A percentile compares a stretch with the other conserved stretches of the same genome.
Evolutionary conservation across 176 grass and related monocot genomes (phyloP).

Genomic region (Pontederia paniculata): DNA sequence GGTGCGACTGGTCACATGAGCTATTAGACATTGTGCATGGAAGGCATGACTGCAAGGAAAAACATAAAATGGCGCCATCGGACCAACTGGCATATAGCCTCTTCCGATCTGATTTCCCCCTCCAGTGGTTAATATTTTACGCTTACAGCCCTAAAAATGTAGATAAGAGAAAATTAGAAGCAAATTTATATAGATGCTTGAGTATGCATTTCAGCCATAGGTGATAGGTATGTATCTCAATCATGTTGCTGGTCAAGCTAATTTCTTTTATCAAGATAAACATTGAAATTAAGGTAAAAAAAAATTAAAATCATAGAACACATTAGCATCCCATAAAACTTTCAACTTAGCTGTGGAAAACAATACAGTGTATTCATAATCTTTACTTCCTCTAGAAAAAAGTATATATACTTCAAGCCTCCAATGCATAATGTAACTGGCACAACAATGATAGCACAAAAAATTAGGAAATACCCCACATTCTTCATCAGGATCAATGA

Average conservation of each 20-base stretch:
- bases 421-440: too few relatives aligned
- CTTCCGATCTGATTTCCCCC: constrained; percentile 54
- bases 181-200: background rate
- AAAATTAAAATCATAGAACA: too few relatives aligned
- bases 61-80: constrained; percentile 88
- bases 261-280: too few relatives aligned
- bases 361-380: too few relatives aligned
- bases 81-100: constrained; percentile 59
- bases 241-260: too few relatives aligned
- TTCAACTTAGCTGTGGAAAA: too few relatives aligned
- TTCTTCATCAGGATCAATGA: constrained; percentile 83
- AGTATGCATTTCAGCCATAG: background rate
- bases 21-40: constrained; percentile 88
- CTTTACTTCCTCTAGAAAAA: too few relatives aligned
- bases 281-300: too few relatives aligned
- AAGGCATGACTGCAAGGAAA: constrained; percentile 92
- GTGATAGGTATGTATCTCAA: background rate
- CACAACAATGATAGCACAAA: too few relatives aligned
- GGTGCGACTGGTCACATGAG: constrained; percentile 65
- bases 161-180: constrained; percentile 6
- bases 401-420: too few relatives aligned
- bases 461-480: constrained; percentile 46
- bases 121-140: constrained; percentile 84
- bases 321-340: too few relatives aligned
- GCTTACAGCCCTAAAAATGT: constrained; percentile 48